These are phyloP conservation scores for Capillidium heterosporum DNA, from an alignment of 371 early-diverging fungal genomes.

Conservation along the genomic window DNA sequence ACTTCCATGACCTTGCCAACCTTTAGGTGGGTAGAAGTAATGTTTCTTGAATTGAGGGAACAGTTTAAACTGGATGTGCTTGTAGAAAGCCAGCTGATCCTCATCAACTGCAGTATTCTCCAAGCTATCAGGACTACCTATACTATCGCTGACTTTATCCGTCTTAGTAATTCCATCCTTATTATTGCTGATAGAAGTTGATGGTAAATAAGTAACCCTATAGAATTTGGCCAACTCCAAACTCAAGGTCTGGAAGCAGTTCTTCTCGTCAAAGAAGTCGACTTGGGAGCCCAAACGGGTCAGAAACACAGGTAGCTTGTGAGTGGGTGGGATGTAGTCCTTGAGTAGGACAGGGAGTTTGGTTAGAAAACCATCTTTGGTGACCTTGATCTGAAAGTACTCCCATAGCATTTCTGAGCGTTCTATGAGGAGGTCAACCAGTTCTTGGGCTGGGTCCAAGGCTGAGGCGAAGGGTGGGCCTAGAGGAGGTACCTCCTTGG, in stretches of 20 bases:
- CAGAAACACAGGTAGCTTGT: conserved; percentile 68
- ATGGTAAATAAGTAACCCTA: conserved; percentile 15
- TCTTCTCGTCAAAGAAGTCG: conserved; percentile 63
- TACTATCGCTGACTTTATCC: not conserved
- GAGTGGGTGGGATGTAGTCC: conserved; percentile 57
- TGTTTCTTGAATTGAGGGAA: conserved; percentile 53
- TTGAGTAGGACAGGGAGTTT: conserved; percentile 58
- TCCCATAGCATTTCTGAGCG: conserved; percentile 63
- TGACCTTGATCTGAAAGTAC: conserved; percentile 60
- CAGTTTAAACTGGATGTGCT: conserved; percentile 49
- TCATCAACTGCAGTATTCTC: too few species aligned
- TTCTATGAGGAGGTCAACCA: conserved; percentile 28
- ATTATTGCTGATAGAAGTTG: conserved; percentile 15
- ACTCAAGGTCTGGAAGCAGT: conserved; percentile 51
- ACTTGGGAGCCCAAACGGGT: conserved; percentile 61
- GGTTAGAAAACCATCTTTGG: conserved; percentile 32
- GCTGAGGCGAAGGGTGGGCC: not conserved
- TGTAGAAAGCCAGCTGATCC: conserved; percentile 17
- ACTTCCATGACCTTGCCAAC: too few species aligned
- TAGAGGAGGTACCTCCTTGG: not conserved
- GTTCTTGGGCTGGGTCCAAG: conserved; percentile 14
- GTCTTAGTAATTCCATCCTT: not conserved
- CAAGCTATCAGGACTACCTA: too few species aligned
- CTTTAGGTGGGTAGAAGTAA: conserved; percentile 31
- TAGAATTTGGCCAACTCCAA: conserved; percentile 64